Conservation (phyloP, 2,329 filamentous ascomycete species). For the Mycosphaerella sp. region DNA sequence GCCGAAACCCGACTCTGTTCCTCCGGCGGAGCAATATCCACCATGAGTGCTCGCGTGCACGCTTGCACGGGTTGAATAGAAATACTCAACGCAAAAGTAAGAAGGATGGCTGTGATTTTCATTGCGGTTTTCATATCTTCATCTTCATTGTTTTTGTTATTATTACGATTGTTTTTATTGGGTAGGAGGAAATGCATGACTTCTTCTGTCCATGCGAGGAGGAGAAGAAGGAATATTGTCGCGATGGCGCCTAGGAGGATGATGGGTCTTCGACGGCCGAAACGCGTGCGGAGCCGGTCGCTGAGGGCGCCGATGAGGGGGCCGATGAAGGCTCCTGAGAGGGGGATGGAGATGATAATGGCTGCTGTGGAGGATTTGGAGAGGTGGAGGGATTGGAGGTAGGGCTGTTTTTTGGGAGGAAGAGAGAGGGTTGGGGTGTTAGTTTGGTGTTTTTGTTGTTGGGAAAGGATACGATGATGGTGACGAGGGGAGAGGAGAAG, state of each 20-base stretch:
- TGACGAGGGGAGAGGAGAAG: neutral
- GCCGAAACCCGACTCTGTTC: slow-evolving; percentile 16
- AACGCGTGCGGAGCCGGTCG: slow-evolving; percentile 7
- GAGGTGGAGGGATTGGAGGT: slow-evolving; percentile 19
- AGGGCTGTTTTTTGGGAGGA: slow-evolving; percentile 6
- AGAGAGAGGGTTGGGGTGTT: too few species aligned
- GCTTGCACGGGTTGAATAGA: slow-evolving; percentile 19
- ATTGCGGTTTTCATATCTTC: too few species aligned
- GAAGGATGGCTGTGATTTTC: neutral
- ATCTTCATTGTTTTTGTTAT: too few species aligned
- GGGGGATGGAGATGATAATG: slow-evolving; percentile 19
- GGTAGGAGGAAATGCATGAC: neutral
- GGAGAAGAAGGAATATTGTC: slow-evolving; percentile 5
- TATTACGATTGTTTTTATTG: too few species aligned
- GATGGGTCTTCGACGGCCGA: slow-evolving; percentile 17
- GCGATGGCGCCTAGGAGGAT: slow-evolving; percentile 15
- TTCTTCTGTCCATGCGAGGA: slow-evolving; percentile 17
- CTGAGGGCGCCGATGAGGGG: slow-evolving; percentile 8
- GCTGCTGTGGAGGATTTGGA: slow-evolving; percentile 18
- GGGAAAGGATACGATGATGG: neutral
- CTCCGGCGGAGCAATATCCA: slow-evolving; percentile 13
- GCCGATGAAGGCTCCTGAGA: slow-evolving; percentile 19
- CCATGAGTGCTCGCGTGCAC: slow-evolving; percentile 15
- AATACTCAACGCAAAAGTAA: slow-evolving; percentile 13
- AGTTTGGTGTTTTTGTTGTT: too few species aligned